phyloP scores from a whole-genome alignment of 345 rosid species.

The Pugionium cornutum region DNA sequence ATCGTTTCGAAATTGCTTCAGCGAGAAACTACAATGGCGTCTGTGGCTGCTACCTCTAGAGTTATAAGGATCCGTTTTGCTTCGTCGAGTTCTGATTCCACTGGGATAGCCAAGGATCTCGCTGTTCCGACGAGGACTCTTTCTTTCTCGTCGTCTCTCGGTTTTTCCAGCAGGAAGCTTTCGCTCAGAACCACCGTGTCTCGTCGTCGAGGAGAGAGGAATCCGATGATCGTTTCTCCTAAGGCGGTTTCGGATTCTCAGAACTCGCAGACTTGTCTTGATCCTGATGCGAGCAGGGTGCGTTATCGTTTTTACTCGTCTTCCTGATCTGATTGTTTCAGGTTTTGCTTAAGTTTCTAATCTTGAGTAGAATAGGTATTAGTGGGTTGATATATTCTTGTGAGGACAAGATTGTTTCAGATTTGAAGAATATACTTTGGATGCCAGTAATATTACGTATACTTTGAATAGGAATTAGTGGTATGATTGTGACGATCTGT shows the following conservation, averaged over 20 bases:
- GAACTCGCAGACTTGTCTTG: constrained; percentile 92
- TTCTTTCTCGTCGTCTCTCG: constrained; percentile 55
- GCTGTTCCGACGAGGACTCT: constrained; percentile 28
- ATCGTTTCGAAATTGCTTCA: not conserved
- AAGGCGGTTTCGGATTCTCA: constrained; percentile 87
- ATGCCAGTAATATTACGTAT: not conserved
- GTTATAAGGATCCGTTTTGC: constrained; percentile 36
- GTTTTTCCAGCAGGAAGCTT: constrained; percentile 52
- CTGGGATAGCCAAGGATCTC: constrained; percentile 1
- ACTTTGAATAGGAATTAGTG: not conserved
- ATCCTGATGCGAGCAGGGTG: constrained; percentile 96
- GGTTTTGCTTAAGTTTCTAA: not conserved
- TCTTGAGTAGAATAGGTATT: no score
- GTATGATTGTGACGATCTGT: not conserved
- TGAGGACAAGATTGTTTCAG: not conserved
- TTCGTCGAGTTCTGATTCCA: constrained; percentile 27
- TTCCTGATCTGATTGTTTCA: not conserved
- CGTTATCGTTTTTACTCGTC: constrained; percentile 24
- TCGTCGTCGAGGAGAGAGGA: constrained; percentile 26
- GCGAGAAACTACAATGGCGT: constrained; percentile 45
- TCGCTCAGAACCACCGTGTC: constrained; percentile 18
- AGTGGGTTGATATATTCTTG: no score
- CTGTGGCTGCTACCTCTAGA: constrained; percentile 50
- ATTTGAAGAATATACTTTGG: not conserved
- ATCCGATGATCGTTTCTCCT: constrained; percentile 61